Conservation (phyloP, 371 early-diverging fungal genomes). For the Mortierella sp. region DNA sequence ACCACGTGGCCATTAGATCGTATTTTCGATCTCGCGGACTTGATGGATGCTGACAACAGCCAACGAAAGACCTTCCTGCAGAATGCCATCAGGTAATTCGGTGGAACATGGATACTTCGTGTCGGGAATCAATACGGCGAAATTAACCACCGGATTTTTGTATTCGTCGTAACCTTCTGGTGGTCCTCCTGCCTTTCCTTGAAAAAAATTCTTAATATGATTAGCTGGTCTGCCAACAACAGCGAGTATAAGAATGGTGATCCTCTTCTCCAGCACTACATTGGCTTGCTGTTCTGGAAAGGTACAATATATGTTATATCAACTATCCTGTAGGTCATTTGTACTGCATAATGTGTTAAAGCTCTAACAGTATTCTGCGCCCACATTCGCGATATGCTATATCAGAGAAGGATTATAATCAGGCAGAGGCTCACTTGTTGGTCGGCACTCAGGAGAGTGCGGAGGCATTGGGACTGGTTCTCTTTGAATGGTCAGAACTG, state of each 20-base stretch:
- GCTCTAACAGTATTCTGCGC: background rate
- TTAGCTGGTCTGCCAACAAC: slow-evolving; percentile 76
- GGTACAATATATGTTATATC: no score
- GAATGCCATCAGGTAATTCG: slow-evolving; percentile 60
- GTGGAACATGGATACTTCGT: no score
- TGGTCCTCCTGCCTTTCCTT: no score
- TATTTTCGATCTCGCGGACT: slow-evolving; percentile 64
- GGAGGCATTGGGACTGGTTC: slow-evolving; percentile 74
- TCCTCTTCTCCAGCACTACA: slow-evolving; percentile 84
- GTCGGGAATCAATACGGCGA: no score
- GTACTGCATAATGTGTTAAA: no score
- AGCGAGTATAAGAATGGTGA: slow-evolving; percentile 79
- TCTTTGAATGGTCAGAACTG: slow-evolving; percentile 76
- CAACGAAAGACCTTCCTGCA: slow-evolving; percentile 50
- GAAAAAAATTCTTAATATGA: no score
- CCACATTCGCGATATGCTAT: background rate
- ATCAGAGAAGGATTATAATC: slow-evolving; percentile 66
- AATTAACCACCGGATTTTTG: no score
- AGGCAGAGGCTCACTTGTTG: slow-evolving; percentile 81
- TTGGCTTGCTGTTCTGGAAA: slow-evolving; percentile 78
- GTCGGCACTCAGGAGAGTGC: slow-evolving; percentile 86
- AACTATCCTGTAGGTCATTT: no score
- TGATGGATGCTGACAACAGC: slow-evolving; percentile 43
- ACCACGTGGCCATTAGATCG: no score
- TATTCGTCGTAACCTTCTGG: no score